Conservation (phyloP, 225 moss, liverwort and hornwort species). For the Straminergon stramineum region DNA sequence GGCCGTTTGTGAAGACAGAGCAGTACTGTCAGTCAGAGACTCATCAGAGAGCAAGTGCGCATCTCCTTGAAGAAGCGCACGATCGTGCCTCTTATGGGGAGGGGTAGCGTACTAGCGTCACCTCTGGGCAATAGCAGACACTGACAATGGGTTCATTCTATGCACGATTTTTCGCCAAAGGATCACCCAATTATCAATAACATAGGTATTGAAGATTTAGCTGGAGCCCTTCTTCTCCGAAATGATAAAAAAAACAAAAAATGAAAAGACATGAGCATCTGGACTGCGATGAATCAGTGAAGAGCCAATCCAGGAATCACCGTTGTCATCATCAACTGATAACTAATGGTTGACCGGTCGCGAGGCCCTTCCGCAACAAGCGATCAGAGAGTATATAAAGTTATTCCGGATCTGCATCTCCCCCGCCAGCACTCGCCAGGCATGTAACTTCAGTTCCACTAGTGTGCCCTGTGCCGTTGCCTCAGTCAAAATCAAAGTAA, state of each 20-base stretch:
- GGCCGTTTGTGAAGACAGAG: no score
- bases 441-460: neutral
- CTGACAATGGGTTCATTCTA: neutral
- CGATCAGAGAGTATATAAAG: neutral
- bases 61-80: neutral
- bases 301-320: neutral
- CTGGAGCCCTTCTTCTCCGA: neutral
- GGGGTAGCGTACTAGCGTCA: neutral
- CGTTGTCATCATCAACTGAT: neutral
- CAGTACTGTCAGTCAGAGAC: neutral
- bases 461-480: no score
- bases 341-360: neutral
- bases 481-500: no score
- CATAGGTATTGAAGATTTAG: neutral
- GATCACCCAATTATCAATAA: neutral
- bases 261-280: neutral
- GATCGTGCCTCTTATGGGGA: neutral
- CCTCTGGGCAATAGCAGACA: neutral
- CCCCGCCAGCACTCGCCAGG: no score
- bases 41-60: neutral
- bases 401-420: neutral
- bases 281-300: neutral
- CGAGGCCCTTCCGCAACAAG: neutral
- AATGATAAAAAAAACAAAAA: neutral
- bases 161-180: neutral